A percentile compares a stretch with the other conserved stretches of the same genome.
These are phyloP conservation scores for Syzygium aromaticum DNA, from an alignment of 345 rosid genomes.

Conservation along the genomic window DNA sequence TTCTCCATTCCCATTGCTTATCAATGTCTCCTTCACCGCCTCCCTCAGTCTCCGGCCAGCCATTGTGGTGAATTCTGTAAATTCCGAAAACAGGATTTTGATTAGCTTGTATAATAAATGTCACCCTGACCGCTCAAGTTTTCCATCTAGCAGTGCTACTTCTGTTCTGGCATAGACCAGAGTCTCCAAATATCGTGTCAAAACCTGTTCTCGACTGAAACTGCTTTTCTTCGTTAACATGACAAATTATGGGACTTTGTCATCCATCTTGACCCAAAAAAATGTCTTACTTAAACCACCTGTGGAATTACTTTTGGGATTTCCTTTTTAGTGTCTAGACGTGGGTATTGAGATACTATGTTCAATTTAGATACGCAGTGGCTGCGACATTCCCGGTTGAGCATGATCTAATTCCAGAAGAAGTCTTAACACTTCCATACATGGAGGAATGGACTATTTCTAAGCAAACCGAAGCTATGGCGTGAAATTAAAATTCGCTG, in stretches of 20 bases:
- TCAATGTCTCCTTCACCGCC: slow-evolving; percentile 44
- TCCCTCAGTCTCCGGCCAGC: slow-evolving; percentile 47
- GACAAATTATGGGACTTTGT: not conserved
- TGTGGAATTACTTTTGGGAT: not conserved
- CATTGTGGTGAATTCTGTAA: slow-evolving; percentile 55
- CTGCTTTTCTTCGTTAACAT: not conserved
- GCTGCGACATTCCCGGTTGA: not conserved
- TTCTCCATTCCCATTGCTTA: slow-evolving; percentile 37
- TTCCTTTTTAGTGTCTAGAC: not conserved
- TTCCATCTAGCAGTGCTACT: not conserved
- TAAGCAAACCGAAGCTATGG: not conserved
- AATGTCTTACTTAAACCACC: not conserved
- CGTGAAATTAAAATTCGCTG: not conserved
- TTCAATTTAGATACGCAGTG: not conserved
- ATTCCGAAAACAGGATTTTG: not conserved
- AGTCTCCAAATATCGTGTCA: not conserved
- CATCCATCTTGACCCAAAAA: not conserved
- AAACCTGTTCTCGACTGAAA: not conserved
- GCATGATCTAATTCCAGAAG: not conserved
- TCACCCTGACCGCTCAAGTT: not conserved
- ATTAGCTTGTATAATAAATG: not conserved
- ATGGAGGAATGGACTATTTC: not conserved
- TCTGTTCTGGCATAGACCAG: not conserved
- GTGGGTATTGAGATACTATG: not conserved
- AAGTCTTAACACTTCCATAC: not conserved